Base-by-base conservation (phyloP, 768 basidiomycete genomes). In the Boletus vinaceobasis region DNA sequence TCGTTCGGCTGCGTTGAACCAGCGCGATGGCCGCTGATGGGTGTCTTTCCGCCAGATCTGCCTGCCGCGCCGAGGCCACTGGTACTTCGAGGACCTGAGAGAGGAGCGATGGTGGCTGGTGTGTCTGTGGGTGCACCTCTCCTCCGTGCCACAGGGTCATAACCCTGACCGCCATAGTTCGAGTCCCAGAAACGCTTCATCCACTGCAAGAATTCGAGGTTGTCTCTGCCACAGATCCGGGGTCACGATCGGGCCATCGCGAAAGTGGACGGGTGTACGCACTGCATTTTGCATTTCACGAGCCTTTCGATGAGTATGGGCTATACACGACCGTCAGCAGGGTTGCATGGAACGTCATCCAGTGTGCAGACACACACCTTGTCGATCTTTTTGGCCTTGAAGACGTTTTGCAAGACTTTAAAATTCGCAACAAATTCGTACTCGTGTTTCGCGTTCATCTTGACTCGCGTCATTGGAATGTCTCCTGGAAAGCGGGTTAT, bases 281-380 rank as follows among this genome's bases (percentile, higher is more conserved):
- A 90, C 88, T 98, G 96, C 95, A 98, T 98, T 77, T 98, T 98
- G 78, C 97, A 99, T 74, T 95, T 95, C 45, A 91, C 84, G 36
- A 99, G 84, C 64, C 80, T 87, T 63, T 98, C 96, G n/a, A 99
- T 88, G 7, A 82, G 90, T 70, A 99, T 94, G 27, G 95, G 95
- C 93, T 97, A 62, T 10, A 33, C 21, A 44, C 3, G 43, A 29
- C 29, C 37, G 42, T 60, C 51, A 52, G 39, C 29, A 58, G n/a
- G 60, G 32, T 48, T 2, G 46, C n/a, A 10, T 35, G 54, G 27
- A 8, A 15, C 17, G 48, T 15, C 40, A 36, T 36, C 14, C 29
- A 8, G 43, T 21, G 59, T 32, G 21, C 26, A 29, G 10, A 66
- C 79, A 68, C 64, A 81, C 27, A 65, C 93, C 87, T 95, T 98